Base-by-base conservation (phyloP, 2,329 filamentous ascomycete species). In the Penicillium capsulatum region DNA sequence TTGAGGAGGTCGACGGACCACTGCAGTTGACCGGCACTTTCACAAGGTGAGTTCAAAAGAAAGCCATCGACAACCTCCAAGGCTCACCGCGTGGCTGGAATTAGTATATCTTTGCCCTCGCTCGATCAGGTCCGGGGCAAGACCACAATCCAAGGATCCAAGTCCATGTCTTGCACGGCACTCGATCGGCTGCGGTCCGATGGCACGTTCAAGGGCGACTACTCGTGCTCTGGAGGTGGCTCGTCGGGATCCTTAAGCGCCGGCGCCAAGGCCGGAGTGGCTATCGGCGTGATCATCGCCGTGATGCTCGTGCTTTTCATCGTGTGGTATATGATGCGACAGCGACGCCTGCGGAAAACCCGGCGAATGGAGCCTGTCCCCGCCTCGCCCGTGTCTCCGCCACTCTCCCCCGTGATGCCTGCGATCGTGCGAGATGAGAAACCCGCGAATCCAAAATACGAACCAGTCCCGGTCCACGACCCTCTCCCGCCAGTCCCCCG, bases 201-300 rank as follows among this genome's bases (percentile, higher is more conserved):
- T 8, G 37, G 30, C 10, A 49, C 45, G 6, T 59, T 50, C 30
- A 28, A 24, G 16, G 44, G 43, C 4, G 41, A 42, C 1, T 59
- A 55, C 32, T 45, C 43, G 4, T 61, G 58, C 38, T 36, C 45
- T 6, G 15, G 22, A 5, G 30, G 38, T 24, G 31, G 37, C 15
- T 37, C 42, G 7, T 22, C 33, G 1, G 19, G 14, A 22, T 45
- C 47, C 16, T 44, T 63, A 3, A 51, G 46, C 34, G 36, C 51
- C 24, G 57, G 54, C 22, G 50, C 54, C 10, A 61, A 61, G 50
- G 57, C 48, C 1, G 60, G 58, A 3, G 61, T 64, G 10, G 58
- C 58, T 6, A 45, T 55, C 55, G 38, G 69, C 57, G 55, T 76
- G 59, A 48, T 66, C 56, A 34, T 71, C 56, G 31, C 71, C 53